Evolutionary conservation across 306 rosid genomes (phyloP), one percentile per base, ranked within the genome.

Genomic region (Sphenostylis stenocarpa): DNA sequence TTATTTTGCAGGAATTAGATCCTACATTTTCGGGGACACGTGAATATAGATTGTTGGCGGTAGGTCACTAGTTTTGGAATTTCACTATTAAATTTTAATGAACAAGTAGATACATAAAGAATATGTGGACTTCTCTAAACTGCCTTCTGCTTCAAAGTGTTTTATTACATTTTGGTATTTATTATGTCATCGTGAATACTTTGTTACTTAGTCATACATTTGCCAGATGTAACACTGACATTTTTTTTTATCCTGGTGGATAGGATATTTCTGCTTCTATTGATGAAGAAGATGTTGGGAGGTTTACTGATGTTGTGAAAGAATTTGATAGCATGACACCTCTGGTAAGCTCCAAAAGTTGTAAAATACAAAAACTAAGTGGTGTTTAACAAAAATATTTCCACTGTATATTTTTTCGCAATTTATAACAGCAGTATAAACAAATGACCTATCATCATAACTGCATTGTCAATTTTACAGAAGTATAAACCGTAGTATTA

Each of bases 311-410:
- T 62, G 97, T 87, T 72, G 87, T 95, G 70, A 90, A 92, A 90
- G 99, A 92, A 77, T 95, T 90, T 73, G 99, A 95, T 84, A 87
- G 94, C 85, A 91, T 95, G 97, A 90, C 98, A 60, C 88, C 99
- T 29, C 86, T 95, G 98, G 99, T 95, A 84, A 72, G 43, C 55
- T 48, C 76, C 64, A 47, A 63, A 62, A 61, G 14, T 45, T 77
- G 39, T 24, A 9, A 70, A 74, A 3, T 44, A 28, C 8, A 39
- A 60, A 9, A 5, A 17, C 5, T 33, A 55, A 55, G 77, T 63
- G 39, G 19, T 72, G 23, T 72, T 34, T 43, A 33, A 73, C 19
- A n/a, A 20, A 34, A 72, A 26, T 21, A 43, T 49, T 9, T 56
- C 71, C 34, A 28, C 9, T 66, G 70, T 31, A 66, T 26, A 21